A percentile compares a stretch with the other conserved stretches of the same genome.
These are phyloP conservation scores for Immersiella caudata DNA, from an alignment of 495 filamentous ascomycete genomes.

Conservation along the genomic window DNA sequence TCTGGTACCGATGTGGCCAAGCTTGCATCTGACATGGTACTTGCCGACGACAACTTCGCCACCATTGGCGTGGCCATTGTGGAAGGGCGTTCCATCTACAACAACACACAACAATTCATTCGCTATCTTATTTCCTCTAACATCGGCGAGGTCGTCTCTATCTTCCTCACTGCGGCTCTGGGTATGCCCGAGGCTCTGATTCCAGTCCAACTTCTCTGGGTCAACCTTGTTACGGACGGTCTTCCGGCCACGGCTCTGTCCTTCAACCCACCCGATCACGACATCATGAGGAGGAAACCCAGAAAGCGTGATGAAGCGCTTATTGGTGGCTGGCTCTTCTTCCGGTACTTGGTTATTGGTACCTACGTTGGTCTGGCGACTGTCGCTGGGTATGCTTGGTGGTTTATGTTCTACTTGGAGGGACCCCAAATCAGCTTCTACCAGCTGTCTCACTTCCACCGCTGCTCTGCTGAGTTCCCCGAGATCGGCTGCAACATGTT, in stretches of 20 bases:
- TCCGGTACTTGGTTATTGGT: constrained; percentile 96
- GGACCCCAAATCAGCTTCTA: constrained; percentile 93
- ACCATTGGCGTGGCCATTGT: constrained; percentile 96
- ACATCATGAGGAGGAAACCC: constrained; percentile 92
- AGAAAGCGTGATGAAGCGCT: constrained; percentile 89
- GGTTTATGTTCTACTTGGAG: constrained; percentile 95
- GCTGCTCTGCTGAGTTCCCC: constrained; percentile 82
- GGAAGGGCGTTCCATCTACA: constrained; percentile 97
- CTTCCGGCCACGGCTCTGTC: constrained; percentile 94
- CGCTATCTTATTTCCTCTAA: constrained; percentile 98
- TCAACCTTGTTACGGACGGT: constrained; percentile 98
- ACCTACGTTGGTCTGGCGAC: constrained; percentile 94
- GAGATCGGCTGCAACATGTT: constrained; percentile 97
- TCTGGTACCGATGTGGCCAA: constrained; percentile 97
- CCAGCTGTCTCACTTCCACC: constrained; percentile 93
- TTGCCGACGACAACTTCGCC: constrained; percentile 98
- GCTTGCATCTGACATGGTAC: constrained; percentile 97
- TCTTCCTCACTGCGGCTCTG: constrained; percentile 94
- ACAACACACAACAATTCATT: constrained; percentile 99
- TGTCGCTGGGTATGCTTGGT: constrained; percentile 98
- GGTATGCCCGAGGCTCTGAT: constrained; percentile 99
- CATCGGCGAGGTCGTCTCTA: constrained; percentile 98
- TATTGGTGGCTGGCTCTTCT: constrained; percentile 94
- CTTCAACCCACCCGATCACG: constrained; percentile 96
- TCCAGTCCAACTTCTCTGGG: constrained; percentile 97